Evolutionary conservation across 177 flowering plant genomes (phyloP).

Genomic region (Vitis hybrid): DNA sequence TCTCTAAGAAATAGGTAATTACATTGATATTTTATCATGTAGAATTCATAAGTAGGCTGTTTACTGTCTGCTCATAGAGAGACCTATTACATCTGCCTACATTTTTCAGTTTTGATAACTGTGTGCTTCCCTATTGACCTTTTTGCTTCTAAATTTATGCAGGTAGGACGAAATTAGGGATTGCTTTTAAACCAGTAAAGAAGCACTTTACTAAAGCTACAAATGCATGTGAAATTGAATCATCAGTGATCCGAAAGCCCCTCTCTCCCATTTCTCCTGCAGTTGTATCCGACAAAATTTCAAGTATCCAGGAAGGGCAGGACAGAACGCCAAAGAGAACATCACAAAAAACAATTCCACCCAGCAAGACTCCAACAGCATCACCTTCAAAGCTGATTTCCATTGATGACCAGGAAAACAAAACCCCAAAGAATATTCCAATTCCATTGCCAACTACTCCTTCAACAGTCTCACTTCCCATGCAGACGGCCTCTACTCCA

Average conservation of each 20-base stretch:
- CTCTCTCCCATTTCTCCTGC: conserved; percentile 40
- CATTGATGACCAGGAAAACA: conserved; percentile 23
- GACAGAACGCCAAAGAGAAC: background rate
- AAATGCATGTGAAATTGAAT: conserved; percentile 13
- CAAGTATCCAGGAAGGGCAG: conserved; percentile 24
- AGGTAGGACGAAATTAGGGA: conserved; percentile 40
- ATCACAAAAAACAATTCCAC: conserved; percentile 5
- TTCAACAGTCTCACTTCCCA: conserved; percentile 30
- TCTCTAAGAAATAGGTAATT: background rate
- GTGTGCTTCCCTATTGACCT: background rate
- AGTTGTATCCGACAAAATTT: conserved; percentile 25
- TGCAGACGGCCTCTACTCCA: conserved; percentile 35
- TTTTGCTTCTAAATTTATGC: background rate
- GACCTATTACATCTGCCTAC: background rate
- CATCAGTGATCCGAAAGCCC: conserved; percentile 32
- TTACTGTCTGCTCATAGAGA: no score
- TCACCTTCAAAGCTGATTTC: conserved; percentile 21
- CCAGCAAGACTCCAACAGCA: conserved; percentile 16
- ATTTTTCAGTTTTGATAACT: background rate
- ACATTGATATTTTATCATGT: no score
- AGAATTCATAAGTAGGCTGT: no score
- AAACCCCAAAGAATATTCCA: conserved; percentile 33
- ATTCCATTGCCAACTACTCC: conserved; percentile 41
- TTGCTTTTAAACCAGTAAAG: conserved; percentile 24
- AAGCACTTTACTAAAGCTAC: conserved; percentile 18